Evolutionary conservation across 1,284 basidiomycete species (phyloP).

Genomic region (Heterobasidion occidentale): DNA sequence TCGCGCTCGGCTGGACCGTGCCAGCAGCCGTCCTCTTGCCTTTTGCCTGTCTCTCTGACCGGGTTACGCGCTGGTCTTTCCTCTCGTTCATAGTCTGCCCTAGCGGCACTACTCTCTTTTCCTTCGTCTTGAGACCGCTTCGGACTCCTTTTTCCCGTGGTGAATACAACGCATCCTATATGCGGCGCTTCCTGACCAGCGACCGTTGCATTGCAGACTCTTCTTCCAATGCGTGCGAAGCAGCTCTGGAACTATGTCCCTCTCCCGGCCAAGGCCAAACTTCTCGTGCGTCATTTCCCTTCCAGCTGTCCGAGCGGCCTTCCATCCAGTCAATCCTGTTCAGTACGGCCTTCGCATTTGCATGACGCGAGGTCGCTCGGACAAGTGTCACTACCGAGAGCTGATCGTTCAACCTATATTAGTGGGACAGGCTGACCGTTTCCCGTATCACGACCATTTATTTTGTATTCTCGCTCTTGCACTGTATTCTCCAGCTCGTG

Average conservation of each 20-base stretch:
- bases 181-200: background rate
- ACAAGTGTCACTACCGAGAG: background rate
- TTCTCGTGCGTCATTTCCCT: slow-evolving; percentile 37
- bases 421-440: slow-evolving; percentile 69
- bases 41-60: slow-evolving; percentile 22
- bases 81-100: slow-evolving; percentile 28
- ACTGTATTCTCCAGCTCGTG: slow-evolving; percentile 60
- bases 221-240: slow-evolving; percentile 37
- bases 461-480: slow-evolving; percentile 56
- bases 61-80: slow-evolving; percentile 10
- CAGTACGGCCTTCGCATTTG: background rate
- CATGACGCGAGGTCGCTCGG: background rate
- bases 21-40: slow-evolving; percentile 12
- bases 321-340: background rate
- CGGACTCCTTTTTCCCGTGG: slow-evolving; percentile 6
- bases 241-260: slow-evolving; percentile 31
- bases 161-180: background rate
- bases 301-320: background rate
- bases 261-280: slow-evolving; percentile 35
- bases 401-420: slow-evolving; percentile 12
- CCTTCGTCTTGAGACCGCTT: slow-evolving; percentile 9
- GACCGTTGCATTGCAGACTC: slow-evolving; percentile 1
- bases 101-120: slow-evolving; percentile 32
- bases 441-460: slow-evolving; percentile 60
- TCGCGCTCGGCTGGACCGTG: slow-evolving; percentile 9